Base-by-base conservation (phyloP, 495 filamentous ascomycete species). In the Aspergillus bertholletiae region DNA sequence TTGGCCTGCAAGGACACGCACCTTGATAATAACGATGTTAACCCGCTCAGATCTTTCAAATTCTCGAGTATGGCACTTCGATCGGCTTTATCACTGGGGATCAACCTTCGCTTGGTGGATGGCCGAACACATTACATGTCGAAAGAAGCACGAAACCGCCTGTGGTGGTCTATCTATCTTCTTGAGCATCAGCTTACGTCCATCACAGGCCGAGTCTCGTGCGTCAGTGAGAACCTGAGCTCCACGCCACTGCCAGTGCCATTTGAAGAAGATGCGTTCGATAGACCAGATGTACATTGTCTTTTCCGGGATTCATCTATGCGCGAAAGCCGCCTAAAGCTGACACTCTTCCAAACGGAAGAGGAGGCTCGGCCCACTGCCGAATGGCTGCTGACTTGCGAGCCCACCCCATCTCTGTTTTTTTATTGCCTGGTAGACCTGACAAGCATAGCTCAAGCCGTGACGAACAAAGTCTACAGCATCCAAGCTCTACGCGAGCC, bases 101-200 rank as follows among this genome's bases (percentile, higher is more conserved):
- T 88, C 18, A 84, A 88, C 57, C 65, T 87, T 8, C 79, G 80
- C 18, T 81, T 81, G 46, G 75, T 77, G 20, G 77, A 77, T 43
- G 65, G 68, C 17, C 64, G 72, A 7, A 70, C 80, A n/a, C 53
- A 69, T 30, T 65, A 77, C 27, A 62, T 68, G 3, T 74, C 84
- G 5, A 84, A 80, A 61, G 85, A 88, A 66, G 74, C 79, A 17
- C 74, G 84, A 9, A 68, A 74, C 37, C 81, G 83, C 3, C 70
- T 87, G 9, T 88, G 84, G 84, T 88, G 83, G 80, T 78, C 84
- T 0, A 63, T 88, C 11, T 84, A 79, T 53, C 72, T 70, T 2
- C 63, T 87, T 8, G 85, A 88, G 49, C 73, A 82, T 37, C 57
- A 78, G 6, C 65, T 88, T n/a, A 74, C 75, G 34, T 70, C 75